Evolutionary conservation across 768 basidiomycete genomes (phyloP).

Genomic region (Boletus reticulatus): DNA sequence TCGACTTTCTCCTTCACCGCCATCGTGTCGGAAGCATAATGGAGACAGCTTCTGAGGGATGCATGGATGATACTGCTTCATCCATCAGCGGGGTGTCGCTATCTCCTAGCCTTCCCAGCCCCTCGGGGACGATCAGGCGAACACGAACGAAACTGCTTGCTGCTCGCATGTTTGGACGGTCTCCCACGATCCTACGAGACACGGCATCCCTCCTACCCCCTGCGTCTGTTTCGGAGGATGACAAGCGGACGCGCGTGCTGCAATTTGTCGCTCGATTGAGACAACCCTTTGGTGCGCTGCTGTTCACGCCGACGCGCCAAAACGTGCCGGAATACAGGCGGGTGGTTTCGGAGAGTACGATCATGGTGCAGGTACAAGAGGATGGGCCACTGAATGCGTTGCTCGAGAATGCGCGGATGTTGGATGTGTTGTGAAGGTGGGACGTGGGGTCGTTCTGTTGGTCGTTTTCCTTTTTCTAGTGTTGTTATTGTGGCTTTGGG

Average conservation of each 20-base stretch:
- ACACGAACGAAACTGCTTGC: background rate
- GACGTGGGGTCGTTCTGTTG: background rate
- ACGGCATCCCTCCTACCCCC: background rate
- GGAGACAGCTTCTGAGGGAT: background rate
- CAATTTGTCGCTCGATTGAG: background rate
- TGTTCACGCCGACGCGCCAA: background rate
- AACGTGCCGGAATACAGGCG: conserved; percentile 4
- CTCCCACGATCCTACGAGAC: background rate
- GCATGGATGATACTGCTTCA: background rate
- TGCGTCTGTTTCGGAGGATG: background rate
- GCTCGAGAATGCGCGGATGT: background rate
- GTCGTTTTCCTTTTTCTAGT: background rate
- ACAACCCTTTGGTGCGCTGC: conserved; percentile 5
- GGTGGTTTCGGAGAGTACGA: conserved; percentile 10
- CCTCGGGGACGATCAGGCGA: background rate
- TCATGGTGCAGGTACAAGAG: conserved; percentile 7
- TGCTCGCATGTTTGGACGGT: background rate
- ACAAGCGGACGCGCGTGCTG: background rate
- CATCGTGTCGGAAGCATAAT: background rate
- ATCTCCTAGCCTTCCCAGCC: background rate
- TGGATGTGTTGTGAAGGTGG: conserved; percentile 9
- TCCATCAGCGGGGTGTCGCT: background rate
- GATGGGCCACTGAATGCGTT: background rate
- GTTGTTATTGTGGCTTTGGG: background rate
- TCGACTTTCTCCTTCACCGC: conserved; percentile 8